Base-by-base conservation (phyloP, 805 yeast species). In the Maudiozyma turicensis region DNA sequence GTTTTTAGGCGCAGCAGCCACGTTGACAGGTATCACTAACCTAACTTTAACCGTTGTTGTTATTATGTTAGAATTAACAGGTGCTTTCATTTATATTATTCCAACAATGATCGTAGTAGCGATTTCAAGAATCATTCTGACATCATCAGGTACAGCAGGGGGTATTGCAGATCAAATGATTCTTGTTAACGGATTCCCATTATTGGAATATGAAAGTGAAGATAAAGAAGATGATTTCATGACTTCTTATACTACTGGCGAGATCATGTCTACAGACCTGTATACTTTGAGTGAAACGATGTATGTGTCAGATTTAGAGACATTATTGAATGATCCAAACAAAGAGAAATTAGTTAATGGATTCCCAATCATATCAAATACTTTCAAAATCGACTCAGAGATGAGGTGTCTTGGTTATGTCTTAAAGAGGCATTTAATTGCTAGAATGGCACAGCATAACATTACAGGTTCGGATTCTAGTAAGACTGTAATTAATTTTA, bases 101-200 rank as follows among this genome's bases (percentile, higher is more conserved):
- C 99, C 99, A 2, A 86, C 95, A 0, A 93, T 93, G 99, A 84
- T 93, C 47, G 95, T 88, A 0, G 95, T 93, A 1, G 91, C 95
- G 1, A 78, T 83, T 8, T 90, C 98, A 2, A 86, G 86, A 58
- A 68, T 81, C 37, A 80, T 93, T n/a, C 78, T 80, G 55, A 93
- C 86, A 51, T 72, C 69, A 48, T 82, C 84, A 72, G 95, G 95
- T 2, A 72, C 76, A 28, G 55, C 56, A 8, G 86, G 84, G 10
- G 99, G 98, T 1, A 91, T 93, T 52, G 96, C 99, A 0, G 99
- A 93, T 62, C 95, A 88, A 65, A 90, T 90, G 86, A 89, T 95
- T 53, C 69, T 72, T 39, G 85, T 86, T 58, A 90, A 89, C 66
- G 96, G 96, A 0, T 73, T 86, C 44, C 99, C 99, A 0, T 78